phyloP scores from a whole-genome alignment of 2,329 filamentous ascomycete species.

The Botryosphaeria dothidea region DNA sequence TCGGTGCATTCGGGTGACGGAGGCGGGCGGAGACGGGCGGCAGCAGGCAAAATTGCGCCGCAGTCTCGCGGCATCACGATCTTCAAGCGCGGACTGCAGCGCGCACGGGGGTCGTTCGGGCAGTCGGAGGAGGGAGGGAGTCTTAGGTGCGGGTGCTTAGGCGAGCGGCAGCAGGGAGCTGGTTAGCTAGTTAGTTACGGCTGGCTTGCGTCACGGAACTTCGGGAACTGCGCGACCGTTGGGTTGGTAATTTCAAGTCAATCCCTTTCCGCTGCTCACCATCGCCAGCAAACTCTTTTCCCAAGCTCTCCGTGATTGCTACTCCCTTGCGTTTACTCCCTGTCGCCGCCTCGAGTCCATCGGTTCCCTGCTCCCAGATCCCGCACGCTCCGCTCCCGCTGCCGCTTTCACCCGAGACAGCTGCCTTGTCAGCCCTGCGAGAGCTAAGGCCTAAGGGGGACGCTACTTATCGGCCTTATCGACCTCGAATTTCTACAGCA shows the following conservation, averaged over 20 bases:
- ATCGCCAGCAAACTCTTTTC: not conserved
- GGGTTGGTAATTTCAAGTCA: constrained; percentile 9
- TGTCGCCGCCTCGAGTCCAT: not conserved
- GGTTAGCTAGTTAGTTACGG: not conserved
- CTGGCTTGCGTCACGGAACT: constrained; percentile 7
- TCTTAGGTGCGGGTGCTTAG: not conserved
- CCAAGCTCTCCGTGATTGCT: not conserved
- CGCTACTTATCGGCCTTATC: constrained; percentile 9
- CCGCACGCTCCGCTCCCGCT: constrained; percentile 5
- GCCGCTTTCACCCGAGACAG: not conserved
- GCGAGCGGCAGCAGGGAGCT: not conserved
- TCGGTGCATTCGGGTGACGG: not conserved
- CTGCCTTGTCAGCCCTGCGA: constrained; percentile 13
- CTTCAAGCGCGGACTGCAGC: not conserved
- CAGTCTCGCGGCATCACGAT: not conserved
- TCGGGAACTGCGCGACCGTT: constrained; percentile 4
- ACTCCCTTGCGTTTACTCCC: not conserved
- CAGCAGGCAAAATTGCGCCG: not conserved
- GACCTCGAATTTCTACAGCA: constrained; percentile 6
- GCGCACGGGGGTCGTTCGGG: not conserved
- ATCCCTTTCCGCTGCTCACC: constrained; percentile 10
- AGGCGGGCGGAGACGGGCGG: not conserved
- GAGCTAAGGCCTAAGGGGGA: constrained; percentile 2
- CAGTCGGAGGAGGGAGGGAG: not conserved
- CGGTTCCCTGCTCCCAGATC: not conserved